Percentiles rank a stretch among this genome's conserved stretches.
Evolutionary conservation across 2,329 filamentous ascomycete genomes (phyloP).

Genomic region (Exophiala dermatitidis): DNA sequence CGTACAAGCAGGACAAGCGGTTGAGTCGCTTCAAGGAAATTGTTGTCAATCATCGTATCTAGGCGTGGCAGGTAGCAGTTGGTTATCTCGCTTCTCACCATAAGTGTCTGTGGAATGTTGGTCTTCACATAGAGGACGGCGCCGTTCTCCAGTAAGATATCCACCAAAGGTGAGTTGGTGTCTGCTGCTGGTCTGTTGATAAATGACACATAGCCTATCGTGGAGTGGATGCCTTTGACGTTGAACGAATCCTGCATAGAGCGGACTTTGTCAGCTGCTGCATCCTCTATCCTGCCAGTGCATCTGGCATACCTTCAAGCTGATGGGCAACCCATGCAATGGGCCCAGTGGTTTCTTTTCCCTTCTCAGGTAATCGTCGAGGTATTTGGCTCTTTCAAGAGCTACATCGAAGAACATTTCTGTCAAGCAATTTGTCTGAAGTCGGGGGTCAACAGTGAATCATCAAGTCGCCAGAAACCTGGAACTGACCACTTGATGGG

Average conservation of each 20-base stretch:
- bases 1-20: not conserved
- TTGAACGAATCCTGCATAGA: slow-evolving; percentile 34
- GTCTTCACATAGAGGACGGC: slow-evolving; percentile 49
- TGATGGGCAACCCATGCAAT: slow-evolving; percentile 50
- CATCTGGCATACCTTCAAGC: slow-evolving; percentile 13
- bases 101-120: slow-evolving; percentile 45
- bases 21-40: no score
- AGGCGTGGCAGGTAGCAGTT: no score
- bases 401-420: slow-evolving; percentile 46
- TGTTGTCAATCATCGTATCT: no score
- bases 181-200: slow-evolving; percentile 24
- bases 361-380: slow-evolving; percentile 49
- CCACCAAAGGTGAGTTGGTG: slow-evolving; percentile 27
- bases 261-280: slow-evolving; percentile 27
- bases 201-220: slow-evolving; percentile 29
- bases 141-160: slow-evolving; percentile 33
- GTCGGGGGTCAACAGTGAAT: not conserved
- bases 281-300: not conserved
- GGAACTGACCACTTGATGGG: slow-evolving; percentile 41
- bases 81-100: slow-evolving; percentile 28
- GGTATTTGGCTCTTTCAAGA: slow-evolving; percentile 49
- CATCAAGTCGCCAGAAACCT: not conserved
- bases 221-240: slow-evolving; percentile 29
- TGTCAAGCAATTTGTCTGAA: slow-evolving; percentile 22
- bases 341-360: slow-evolving; percentile 50